Conservation (phyloP, 805 yeast genomes). For the Lachancea sp. region DNA sequence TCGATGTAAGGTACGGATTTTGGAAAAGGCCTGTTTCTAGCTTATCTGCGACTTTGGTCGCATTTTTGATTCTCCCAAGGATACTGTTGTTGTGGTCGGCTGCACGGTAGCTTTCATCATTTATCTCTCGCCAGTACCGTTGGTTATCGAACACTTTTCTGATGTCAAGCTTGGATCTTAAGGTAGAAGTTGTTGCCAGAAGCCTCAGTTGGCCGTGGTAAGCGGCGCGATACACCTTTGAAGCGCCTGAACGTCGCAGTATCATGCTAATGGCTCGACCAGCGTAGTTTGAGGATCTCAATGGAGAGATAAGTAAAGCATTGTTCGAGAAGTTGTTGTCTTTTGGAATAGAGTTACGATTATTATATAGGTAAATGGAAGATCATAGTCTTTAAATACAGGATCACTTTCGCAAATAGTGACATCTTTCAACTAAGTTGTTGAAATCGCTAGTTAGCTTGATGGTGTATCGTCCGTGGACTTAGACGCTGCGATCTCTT, state of each 20-base stretch:
- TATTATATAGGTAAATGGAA: background rate
- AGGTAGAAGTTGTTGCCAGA: background rate
- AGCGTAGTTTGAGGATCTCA: no score
- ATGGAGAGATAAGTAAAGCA: background rate
- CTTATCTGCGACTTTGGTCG: background rate
- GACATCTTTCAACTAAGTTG: background rate
- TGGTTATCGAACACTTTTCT: slow-evolving; percentile 54
- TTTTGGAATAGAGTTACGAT: background rate
- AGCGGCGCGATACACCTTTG: background rate
- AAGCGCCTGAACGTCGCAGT: background rate
- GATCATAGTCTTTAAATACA: background rate
- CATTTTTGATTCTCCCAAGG: slow-evolving; percentile 3
- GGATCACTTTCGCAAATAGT: background rate
- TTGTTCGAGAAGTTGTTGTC: background rate
- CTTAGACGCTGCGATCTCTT: slow-evolving; percentile 4
- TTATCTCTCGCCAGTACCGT: slow-evolving; percentile 48
- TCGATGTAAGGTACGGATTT: slow-evolving; percentile 61
- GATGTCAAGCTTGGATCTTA: slow-evolving; percentile 2
- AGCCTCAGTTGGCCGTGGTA: background rate
- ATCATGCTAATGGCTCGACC: background rate
- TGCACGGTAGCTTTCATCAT: slow-evolving; percentile 23
- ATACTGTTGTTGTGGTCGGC: slow-evolving; percentile 6
- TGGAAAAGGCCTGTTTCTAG: slow-evolving; percentile 59
- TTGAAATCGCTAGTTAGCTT: no score
- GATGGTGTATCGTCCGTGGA: background rate